Conservation (phyloP, 2,329 filamentous ascomycete species). For the Arthrinium puccinioides region DNA sequence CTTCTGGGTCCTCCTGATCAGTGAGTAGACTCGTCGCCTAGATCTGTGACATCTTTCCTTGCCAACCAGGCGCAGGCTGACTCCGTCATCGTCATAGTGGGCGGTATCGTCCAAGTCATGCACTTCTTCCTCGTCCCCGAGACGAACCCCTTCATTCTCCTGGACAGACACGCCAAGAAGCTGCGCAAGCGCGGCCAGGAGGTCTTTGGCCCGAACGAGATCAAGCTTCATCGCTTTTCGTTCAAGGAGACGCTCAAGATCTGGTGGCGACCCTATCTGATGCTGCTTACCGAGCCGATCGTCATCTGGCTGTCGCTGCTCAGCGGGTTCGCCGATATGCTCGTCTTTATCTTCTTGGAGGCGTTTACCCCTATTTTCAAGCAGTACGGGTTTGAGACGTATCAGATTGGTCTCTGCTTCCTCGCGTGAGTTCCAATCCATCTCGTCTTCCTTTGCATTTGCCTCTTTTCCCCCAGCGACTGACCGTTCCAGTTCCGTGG, state of each 20-base stretch:
- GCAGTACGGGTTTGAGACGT: slow-evolving; percentile 48
- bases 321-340: slow-evolving; percentile 54
- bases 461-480: not conserved
- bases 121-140: slow-evolving; percentile 49
- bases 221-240: slow-evolving; percentile 30
- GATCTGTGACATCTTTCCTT: too few relatives aligned
- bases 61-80: too few relatives aligned
- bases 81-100: slow-evolving; percentile 21
- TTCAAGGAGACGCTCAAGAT: slow-evolving; percentile 36
- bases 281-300: slow-evolving; percentile 57
- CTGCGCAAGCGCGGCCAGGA: slow-evolving; percentile 41
- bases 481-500: slow-evolving; percentile 22
- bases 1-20: slow-evolving; percentile 55
- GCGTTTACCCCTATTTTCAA: slow-evolving; percentile 52
- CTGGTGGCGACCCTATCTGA: slow-evolving; percentile 53
- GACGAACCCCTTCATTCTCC: slow-evolving; percentile 48
- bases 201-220: slow-evolving; percentile 40
- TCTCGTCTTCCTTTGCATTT: too few relatives aligned
- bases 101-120: slow-evolving; percentile 45
- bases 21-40: not conserved
- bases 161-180: slow-evolving; percentile 51
- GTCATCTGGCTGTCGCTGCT: slow-evolving; percentile 52
- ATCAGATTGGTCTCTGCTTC: slow-evolving; percentile 27
- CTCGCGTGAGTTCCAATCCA: slow-evolving; percentile 21
- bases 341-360: slow-evolving; percentile 62